Evolutionary conservation across 257 asterid species (phyloP).

Genomic region (Vinca minor): DNA sequence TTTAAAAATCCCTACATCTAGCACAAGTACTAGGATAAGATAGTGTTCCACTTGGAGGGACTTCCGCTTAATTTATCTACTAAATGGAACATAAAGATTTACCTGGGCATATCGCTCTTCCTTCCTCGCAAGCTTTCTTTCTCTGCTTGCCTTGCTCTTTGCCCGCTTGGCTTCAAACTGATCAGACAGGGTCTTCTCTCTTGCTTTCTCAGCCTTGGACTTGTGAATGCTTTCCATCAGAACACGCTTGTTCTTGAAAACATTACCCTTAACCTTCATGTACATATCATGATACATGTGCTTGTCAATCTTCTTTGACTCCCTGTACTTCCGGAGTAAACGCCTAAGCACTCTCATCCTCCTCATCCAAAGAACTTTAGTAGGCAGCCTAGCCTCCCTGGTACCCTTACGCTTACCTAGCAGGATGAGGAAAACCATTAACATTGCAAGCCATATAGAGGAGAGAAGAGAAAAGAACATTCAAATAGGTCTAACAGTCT

Average conservation of each 20-base stretch:
- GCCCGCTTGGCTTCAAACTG: slow-evolving; percentile 98
- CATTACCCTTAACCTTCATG: slow-evolving; percentile 98
- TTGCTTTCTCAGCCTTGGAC: slow-evolving; percentile 96
- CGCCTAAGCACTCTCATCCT: slow-evolving; percentile 91
- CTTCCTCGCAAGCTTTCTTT: slow-evolving; percentile 78
- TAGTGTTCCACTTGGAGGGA: neutral
- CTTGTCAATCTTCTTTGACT: slow-evolving; percentile 83
- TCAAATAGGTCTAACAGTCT: neutral
- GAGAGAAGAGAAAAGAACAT: neutral
- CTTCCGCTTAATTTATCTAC: neutral
- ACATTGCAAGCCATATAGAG: neutral
- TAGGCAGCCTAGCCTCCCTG: slow-evolving; percentile 92
- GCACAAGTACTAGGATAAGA: too few relatives aligned
- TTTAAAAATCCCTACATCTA: neutral
- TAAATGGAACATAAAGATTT: neutral
- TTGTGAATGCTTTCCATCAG: slow-evolving; percentile 95
- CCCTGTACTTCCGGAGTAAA: slow-evolving; percentile 84
- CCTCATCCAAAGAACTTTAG: slow-evolving; percentile 92
- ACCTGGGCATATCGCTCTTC: slow-evolving; percentile 91
- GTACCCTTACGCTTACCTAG: slow-evolving; percentile 97
- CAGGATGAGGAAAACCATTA: neutral
- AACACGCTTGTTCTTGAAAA: slow-evolving; percentile 89
- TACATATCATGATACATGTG: slow-evolving; percentile 99
- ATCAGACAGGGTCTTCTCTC: slow-evolving; percentile 84
- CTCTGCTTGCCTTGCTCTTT: slow-evolving; percentile 94